Evolutionary conservation across 2,329 filamentous ascomycete species (phyloP).

Genomic region (Aspergillus versicolor): DNA sequence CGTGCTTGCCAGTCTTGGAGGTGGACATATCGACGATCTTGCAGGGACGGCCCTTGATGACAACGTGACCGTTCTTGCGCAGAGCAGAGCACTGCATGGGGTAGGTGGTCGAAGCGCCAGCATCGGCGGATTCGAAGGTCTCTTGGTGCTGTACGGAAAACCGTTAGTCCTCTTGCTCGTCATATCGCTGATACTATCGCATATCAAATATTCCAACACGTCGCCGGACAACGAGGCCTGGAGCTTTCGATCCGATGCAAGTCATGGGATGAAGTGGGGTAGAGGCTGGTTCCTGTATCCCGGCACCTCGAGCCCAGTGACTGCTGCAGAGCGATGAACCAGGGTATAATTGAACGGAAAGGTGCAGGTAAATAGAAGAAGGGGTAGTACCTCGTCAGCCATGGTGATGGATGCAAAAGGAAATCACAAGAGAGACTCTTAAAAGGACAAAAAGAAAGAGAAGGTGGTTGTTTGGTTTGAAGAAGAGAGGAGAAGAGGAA

Average conservation of each 20-base stretch:
- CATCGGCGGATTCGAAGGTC: slow-evolving; percentile 90
- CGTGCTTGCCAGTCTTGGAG: slow-evolving; percentile 99
- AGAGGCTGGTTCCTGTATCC: slow-evolving; percentile 27
- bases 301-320: slow-evolving; percentile 18
- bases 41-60: slow-evolving; percentile 98
- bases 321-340: slow-evolving; percentile 19
- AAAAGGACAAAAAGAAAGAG: slow-evolving; percentile 21
- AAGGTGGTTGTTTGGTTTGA: slow-evolving; percentile 14
- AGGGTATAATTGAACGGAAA: slow-evolving; percentile 1
- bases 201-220: neutral
- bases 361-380: slow-evolving; percentile 21
- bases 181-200: neutral
- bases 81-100: slow-evolving; percentile 99
- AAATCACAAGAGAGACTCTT: slow-evolving; percentile 17
- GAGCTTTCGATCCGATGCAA: slow-evolving; percentile 15
- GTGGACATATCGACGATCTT: slow-evolving; percentile 99
- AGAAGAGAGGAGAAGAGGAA: slow-evolving; percentile 19
- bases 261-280: slow-evolving; percentile 11
- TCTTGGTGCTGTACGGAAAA: slow-evolving; percentile 59
- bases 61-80: slow-evolving; percentile 98
- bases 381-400: slow-evolving; percentile 63
- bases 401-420: slow-evolving; percentile 52
- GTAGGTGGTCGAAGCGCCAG: slow-evolving; percentile 90
- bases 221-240: neutral
- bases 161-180: slow-evolving; percentile 10